Percentiles rank a stretch among this genome's conserved stretches.
Evolutionary conservation across 768 basidiomycete genomes (phyloP).

Genomic region (Filobasidium wieringae): DNA sequence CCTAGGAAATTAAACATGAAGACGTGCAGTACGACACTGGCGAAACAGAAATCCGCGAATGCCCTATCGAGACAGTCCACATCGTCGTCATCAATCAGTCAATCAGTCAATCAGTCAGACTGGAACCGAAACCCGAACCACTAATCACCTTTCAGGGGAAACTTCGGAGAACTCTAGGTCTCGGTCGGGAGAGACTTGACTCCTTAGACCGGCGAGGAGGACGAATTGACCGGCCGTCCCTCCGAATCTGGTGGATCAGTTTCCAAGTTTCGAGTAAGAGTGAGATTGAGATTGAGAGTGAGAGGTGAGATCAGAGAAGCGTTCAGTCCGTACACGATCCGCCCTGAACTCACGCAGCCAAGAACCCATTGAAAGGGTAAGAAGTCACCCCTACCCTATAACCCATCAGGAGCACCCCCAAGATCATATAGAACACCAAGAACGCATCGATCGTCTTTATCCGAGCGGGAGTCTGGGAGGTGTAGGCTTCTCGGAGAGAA

Average conservation of each 20-base stretch:
- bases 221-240: conserved; percentile 96
- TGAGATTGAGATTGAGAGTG: background rate
- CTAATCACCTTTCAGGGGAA: conserved; percentile 71
- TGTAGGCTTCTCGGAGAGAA: conserved; percentile 46
- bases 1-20: conserved; percentile 98
- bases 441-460: conserved; percentile 92
- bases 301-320: background rate
- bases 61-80: conserved; percentile 48
- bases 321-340: too few species aligned
- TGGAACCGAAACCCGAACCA: background rate
- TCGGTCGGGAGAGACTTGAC: conserved; percentile 50
- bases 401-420: conserved; percentile 76
- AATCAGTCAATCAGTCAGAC: background rate
- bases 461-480: conserved; percentile 60
- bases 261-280: background rate
- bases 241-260: conserved; percentile 62
- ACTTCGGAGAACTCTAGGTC: conserved; percentile 61
- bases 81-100: background rate
- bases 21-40: conserved; percentile 92
- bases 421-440: conserved; percentile 79
- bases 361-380: conserved; percentile 95
- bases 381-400: conserved; percentile 85
- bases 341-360: conserved; percentile 67
- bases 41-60: conserved; percentile 89
- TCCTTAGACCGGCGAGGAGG: conserved; percentile 76